Conservation (phyloP, 805 yeast genomes). For the Cyberlindnera meyerae region DNA sequence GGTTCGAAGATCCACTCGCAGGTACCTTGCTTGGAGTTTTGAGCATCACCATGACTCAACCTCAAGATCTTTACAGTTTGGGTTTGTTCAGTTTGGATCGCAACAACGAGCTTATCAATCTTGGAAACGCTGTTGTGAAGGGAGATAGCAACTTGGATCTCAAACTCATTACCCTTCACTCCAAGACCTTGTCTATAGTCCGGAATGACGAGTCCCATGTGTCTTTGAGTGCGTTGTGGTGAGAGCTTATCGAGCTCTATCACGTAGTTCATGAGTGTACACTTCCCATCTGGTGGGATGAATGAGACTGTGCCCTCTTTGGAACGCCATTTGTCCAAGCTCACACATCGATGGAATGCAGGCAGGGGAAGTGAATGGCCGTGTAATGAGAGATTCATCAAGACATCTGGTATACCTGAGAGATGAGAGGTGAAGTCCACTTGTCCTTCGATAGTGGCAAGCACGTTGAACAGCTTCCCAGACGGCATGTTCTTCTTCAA, state of each 20-base stretch:
- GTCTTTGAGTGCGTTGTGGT: conserved; percentile 12
- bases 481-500: conserved; percentile 2
- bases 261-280: conserved; percentile 56
- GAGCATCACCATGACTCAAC: conserved; percentile 74
- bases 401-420: conserved; percentile 74
- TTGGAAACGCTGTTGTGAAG: conserved; percentile 40
- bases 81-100: conserved; percentile 28
- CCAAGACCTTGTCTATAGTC: conserved; percentile 32
- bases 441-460: conserved; percentile 58
- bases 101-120: conserved; percentile 44
- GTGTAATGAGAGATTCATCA: conserved; percentile 44
- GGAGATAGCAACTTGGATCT: conserved; percentile 27
- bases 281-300: conserved; percentile 85
- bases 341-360: conserved; percentile 67
- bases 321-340: conserved; percentile 45
- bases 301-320: conserved; percentile 51
- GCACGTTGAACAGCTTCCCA: conserved; percentile 33
- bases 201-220: conserved; percentile 27
- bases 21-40: conserved; percentile 42
- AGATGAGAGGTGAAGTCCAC: conserved; percentile 61
- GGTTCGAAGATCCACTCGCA: conserved; percentile 71
- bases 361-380: conserved; percentile 52
- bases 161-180: conserved; percentile 34
- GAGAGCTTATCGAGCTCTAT: conserved; percentile 41
- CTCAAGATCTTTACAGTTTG: conserved; percentile 51